Evolutionary conservation across 768 basidiomycete genomes (phyloP).

Genomic region (Pisolithus microcarpus): DNA sequence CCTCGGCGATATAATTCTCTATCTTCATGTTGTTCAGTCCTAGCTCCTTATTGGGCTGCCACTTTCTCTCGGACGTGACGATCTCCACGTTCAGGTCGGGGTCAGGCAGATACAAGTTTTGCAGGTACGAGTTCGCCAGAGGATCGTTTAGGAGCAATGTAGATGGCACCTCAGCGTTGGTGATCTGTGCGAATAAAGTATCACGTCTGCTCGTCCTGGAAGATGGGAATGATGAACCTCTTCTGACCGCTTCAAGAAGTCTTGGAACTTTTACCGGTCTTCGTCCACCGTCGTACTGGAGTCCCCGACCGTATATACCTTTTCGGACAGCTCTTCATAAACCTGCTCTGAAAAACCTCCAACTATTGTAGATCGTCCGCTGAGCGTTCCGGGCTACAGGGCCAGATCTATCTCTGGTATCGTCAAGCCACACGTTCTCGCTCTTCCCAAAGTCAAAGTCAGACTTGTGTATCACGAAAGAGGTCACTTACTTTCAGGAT

Average conservation of each 20-base stretch:
- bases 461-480: background rate
- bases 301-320: constrained; percentile 74
- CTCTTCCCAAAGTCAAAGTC: constrained; percentile 47
- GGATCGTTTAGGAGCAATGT: constrained; percentile 95
- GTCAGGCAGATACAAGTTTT: constrained; percentile 96
- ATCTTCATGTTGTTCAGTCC: constrained; percentile 89
- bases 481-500: constrained; percentile 70
- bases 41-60: constrained; percentile 89
- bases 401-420: constrained; percentile 86
- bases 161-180: constrained; percentile 71
- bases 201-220: background rate
- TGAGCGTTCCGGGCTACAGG: constrained; percentile 88
- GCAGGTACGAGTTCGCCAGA: constrained; percentile 89
- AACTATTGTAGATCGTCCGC: constrained; percentile 94
- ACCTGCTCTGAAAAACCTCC: constrained; percentile 94
- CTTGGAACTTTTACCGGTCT: constrained; percentile 54
- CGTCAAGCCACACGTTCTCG: constrained; percentile 79
- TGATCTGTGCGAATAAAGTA: constrained; percentile 45
- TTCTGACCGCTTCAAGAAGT: constrained; percentile 72
- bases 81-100: constrained; percentile 89
- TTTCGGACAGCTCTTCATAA: constrained; percentile 89
- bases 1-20: constrained; percentile 33
- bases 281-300: constrained; percentile 34
- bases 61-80: constrained; percentile 76
- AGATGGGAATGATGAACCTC: constrained; percentile 37